A percentile compares a stretch with the other conserved stretches of the same genome.
Conservation (phyloP, 306 rosid species). For the Cicer cuneatum region DNA sequence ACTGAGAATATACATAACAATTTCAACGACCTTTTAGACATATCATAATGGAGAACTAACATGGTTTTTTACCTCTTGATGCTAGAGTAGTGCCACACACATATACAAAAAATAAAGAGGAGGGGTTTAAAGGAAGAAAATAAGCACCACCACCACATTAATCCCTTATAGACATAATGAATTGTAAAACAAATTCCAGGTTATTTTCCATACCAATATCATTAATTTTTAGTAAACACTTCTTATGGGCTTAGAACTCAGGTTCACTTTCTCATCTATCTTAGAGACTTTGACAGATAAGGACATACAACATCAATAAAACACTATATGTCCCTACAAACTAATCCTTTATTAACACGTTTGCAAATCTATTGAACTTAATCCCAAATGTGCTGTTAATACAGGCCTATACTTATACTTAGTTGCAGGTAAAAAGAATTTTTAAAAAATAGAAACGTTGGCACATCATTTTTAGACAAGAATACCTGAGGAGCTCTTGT, state of each 20-base stretch:
- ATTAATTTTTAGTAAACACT: conserved; percentile 32
- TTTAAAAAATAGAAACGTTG: neutral
- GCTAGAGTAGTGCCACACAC: conserved; percentile 2
- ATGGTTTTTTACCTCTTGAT: conserved; percentile 8
- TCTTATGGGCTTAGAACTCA: conserved; percentile 29
- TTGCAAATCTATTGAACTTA: conserved; percentile 19
- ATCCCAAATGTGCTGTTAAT: neutral
- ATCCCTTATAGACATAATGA: conserved; percentile 5
- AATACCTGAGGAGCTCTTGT: conserved; percentile 97
- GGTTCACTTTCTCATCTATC: neutral
- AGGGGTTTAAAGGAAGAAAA: neutral
- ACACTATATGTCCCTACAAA: conserved; percentile 19
- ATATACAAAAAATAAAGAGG: conserved; percentile 9
- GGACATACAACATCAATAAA: conserved; percentile 30
- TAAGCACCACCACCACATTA: neutral
- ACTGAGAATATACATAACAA: conserved; percentile 22
- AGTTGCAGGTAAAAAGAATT: conserved; percentile 4
- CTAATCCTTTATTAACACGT: conserved; percentile 17
- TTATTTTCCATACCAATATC: conserved; percentile 23
- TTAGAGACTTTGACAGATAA: conserved; percentile 5
- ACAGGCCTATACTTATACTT: neutral
- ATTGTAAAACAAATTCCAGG: conserved; percentile 3
- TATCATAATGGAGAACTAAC: conserved; percentile 25
- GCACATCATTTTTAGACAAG: conserved; percentile 29
- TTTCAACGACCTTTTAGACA: conserved; percentile 12